Evolutionary conservation across 768 basidiomycete genomes (phyloP), one percentile per base, ranked within the genome.

Genomic region (Lactarius vividus): DNA sequence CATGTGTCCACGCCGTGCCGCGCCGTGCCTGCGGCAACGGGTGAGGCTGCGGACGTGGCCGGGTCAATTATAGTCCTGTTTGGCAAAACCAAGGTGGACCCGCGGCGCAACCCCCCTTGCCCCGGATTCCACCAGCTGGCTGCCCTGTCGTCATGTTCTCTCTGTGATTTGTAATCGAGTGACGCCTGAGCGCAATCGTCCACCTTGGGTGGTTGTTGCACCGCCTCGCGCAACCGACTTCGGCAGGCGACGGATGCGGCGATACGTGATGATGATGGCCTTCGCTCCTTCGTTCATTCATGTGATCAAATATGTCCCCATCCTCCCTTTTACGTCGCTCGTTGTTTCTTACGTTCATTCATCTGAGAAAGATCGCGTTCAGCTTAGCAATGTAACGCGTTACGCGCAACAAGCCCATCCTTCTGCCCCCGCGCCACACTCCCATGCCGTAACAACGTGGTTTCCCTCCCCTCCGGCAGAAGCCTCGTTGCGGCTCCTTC

Each of bases 181-280:
- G 33, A 33, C 20, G 42, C 9, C n/a, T 0, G n/a, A 20, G n/a
- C 46, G 44, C 4, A 49, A 49, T 23, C 46, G 23, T 7, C 49
- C 49, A 52, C 49, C 13, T 1, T 16, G 15, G 31, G 31, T 31
- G 6, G 31, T 31, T 31, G 6, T 31, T 46, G 44, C 44, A 46
- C 46, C 46, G 46, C 46, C 46, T 49, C 46, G 46, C 9, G 46
- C 46, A 49, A 49, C 46, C 26, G 49, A 52, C 49, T 52, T 52
- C 49, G 49, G 49, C 49, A 26, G n/a, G 23, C 49, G 23, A 52
- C 49, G 23, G 4, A 52, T 26, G 49, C 26, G 49, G 49, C 6
- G 26, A 52, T 52, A 13, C 49, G 11, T 49, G 23, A 46, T 49
- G 49, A 13, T 31, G 31, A 31, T 31, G n/a, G 18, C 20, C 44